These are phyloP conservation scores for Penicillium manginii DNA, from an alignment of 495 filamentous ascomycete genomes.

Conservation along the genomic window DNA sequence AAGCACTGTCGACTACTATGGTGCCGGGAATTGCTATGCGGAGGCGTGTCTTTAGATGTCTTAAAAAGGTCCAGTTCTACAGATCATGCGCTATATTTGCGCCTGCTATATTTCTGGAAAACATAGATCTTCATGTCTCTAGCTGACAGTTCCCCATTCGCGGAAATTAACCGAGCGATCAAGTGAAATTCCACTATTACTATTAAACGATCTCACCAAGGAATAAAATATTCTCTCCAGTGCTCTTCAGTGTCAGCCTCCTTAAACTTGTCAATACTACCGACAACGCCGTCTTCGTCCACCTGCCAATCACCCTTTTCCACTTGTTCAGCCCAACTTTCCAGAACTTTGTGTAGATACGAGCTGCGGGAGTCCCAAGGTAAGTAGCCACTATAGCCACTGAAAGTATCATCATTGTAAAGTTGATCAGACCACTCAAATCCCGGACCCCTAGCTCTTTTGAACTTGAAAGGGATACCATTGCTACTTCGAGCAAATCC, in stretches of 20 bases:
- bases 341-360: conserved; percentile 13
- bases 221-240: conserved; percentile 13
- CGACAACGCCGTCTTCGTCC: conserved; percentile 13
- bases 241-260: conserved; percentile 16
- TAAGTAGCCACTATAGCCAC: conserved; percentile 8
- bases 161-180: no score
- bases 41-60: no score
- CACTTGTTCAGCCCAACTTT: conserved; percentile 15
- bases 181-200: no score
- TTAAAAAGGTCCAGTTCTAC: no score
- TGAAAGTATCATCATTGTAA: conserved; percentile 2
- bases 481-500: conserved; percentile 13
- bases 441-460: neutral
- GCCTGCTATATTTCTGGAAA: no score
- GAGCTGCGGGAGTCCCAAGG: conserved; percentile 2
- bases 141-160: no score
- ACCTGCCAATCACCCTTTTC: conserved; percentile 18
- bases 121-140: no score
- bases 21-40: no score
- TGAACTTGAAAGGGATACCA: neutral
- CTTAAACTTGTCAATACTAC: conserved; percentile 17
- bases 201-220: neutral
- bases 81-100: no score
- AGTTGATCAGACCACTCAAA: neutral
- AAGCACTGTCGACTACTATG: no score